These are phyloP conservation scores for Mycena citricolor DNA, from an alignment of 1,284 basidiomycete genomes.

Conservation along the genomic window DNA sequence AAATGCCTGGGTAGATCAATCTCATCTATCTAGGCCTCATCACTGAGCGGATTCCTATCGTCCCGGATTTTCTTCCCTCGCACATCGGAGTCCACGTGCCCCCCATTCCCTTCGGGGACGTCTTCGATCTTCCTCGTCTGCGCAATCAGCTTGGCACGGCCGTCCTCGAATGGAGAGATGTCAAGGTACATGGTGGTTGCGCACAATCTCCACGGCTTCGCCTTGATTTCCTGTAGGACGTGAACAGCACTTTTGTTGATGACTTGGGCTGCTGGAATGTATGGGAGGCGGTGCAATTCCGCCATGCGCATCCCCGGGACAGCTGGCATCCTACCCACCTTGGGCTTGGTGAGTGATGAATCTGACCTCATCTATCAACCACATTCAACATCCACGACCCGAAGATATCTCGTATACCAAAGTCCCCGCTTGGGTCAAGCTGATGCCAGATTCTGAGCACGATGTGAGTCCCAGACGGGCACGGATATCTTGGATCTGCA, in stretches of 20 bases:
- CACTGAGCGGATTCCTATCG: constrained; percentile 62
- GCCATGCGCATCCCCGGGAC: constrained; percentile 47
- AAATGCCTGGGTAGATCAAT: constrained; percentile 45
- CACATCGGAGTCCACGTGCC: constrained; percentile 53
- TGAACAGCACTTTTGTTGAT: constrained; percentile 41
- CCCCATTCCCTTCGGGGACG: constrained; percentile 48
- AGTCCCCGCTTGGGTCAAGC: constrained; percentile 43
- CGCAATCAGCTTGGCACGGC: constrained; percentile 41
- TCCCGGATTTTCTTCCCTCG: constrained; percentile 64
- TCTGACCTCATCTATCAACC: constrained; percentile 39
- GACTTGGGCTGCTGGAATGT: constrained; percentile 70
- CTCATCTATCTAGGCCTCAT: constrained; percentile 65
- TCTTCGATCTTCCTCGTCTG: constrained; percentile 52
- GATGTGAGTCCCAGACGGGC: constrained; percentile 35
- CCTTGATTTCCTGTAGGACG: constrained; percentile 26
- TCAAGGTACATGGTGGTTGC: constrained; percentile 35
- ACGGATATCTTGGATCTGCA: constrained; percentile 40
- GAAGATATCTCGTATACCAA: constrained; percentile 51
- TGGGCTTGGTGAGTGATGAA: constrained; percentile 44
- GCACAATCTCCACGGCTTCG: not conserved
- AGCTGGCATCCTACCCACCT: constrained; percentile 46
- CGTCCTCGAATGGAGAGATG: constrained; percentile 56
- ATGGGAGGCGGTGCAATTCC: constrained; percentile 53
- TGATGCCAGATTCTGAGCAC: constrained; percentile 38
- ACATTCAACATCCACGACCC: constrained; percentile 33